phyloP scores from a whole-genome alignment of 2,329 filamentous ascomycete species.

The Phialemoniopsis sp. region DNA sequence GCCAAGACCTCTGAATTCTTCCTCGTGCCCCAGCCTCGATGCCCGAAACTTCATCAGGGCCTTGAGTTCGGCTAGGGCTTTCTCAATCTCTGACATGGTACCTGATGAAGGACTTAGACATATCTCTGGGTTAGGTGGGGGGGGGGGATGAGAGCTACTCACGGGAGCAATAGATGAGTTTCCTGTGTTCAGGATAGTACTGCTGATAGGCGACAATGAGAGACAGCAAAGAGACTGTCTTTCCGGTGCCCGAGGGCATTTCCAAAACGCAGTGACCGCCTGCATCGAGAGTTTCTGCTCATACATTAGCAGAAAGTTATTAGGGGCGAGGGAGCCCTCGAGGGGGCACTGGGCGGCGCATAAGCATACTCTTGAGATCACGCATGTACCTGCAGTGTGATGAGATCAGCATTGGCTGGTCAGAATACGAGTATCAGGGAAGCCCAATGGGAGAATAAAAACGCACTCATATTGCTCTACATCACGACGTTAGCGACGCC shows the following conservation, averaged over 20 bases:
- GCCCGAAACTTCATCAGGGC: conserved; percentile 92
- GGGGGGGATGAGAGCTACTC: conserved; percentile 5
- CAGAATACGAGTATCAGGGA: too few species aligned
- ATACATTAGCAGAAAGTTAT: neutral
- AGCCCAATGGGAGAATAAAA: too few species aligned
- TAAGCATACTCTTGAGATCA: conserved; percentile 47
- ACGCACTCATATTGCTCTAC: conserved; percentile 53
- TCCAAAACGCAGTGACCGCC: conserved; percentile 95
- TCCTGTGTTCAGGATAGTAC: conserved; percentile 86
- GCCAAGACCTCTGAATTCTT: conserved; percentile 90
- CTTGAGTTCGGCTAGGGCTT: conserved; percentile 87
- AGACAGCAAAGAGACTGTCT: conserved; percentile 91
- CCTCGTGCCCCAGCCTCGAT: conserved; percentile 81
- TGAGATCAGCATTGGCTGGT: neutral
- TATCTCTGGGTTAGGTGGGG: too few species aligned
- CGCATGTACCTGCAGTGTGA: conserved; percentile 40
- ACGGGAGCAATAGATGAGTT: conserved; percentile 98
- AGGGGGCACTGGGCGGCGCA: too few species aligned
- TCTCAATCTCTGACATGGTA: conserved; percentile 99
- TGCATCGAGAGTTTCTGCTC: conserved; percentile 73
- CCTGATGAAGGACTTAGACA: conserved; percentile 35
- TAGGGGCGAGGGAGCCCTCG: conserved; percentile 1
- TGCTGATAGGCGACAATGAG: conserved; percentile 97
- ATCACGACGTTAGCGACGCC: conserved; percentile 8
- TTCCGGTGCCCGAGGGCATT: conserved; percentile 98